Conservation (phyloP, 768 basidiomycete species). For the Brasilioporus rufonigricans region DNA sequence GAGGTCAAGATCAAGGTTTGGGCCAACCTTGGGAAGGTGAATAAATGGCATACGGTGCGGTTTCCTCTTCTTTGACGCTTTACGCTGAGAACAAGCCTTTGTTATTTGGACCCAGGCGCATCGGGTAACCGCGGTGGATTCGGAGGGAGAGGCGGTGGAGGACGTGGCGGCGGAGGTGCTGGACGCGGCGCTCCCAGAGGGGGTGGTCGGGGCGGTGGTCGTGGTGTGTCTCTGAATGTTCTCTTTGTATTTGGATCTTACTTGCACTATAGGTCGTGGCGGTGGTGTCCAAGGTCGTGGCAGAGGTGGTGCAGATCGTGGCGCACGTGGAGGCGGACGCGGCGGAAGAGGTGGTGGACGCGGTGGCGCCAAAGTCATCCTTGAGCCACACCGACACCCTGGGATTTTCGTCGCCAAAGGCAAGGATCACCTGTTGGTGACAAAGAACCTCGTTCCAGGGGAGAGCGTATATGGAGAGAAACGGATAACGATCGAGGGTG, state of each 20-base stretch:
- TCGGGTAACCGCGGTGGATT: constrained; percentile 80
- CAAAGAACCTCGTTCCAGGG: constrained; percentile 96
- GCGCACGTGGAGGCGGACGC: constrained; percentile 44
- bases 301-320: constrained; percentile 37
- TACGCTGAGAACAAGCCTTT: neutral
- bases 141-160: constrained; percentile 41
- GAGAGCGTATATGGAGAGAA: constrained; percentile 99
- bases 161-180: constrained; percentile 37
- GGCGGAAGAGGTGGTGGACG: constrained; percentile 61
- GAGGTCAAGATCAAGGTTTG: constrained; percentile 15
- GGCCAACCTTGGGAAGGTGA: constrained; percentile 12
- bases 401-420: constrained; percentile 97
- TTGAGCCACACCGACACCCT: constrained; percentile 93
- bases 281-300: constrained; percentile 29
- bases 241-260: neutral
- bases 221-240: constrained; percentile 24
- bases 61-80: neutral
- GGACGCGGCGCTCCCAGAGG: constrained; percentile 39
- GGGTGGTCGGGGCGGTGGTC: constrained; percentile 42
- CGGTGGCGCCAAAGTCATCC: constrained; percentile 82
- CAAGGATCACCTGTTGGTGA: constrained; percentile 96
- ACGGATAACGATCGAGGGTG: constrained; percentile 82
- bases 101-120: constrained; percentile 38
- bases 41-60: constrained; percentile 38
- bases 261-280: constrained; percentile 14